Base-by-base conservation (phyloP, 23 red algal species). In the Rhodosorus marinus region DNA sequence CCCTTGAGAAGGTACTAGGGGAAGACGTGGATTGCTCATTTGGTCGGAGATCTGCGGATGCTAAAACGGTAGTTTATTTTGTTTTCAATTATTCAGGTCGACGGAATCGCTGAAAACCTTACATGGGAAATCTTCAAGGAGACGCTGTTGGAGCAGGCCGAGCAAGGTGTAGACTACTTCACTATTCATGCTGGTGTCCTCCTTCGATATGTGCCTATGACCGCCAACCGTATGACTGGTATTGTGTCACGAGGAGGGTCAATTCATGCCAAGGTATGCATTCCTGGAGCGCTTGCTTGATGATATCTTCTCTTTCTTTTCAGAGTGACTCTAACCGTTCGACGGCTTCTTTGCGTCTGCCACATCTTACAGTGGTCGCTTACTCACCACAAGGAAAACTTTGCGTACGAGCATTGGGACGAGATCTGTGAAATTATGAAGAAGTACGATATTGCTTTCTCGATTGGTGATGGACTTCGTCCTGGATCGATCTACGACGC, bases 321-420 rank as follows among this genome's bases (percentile, higher is more conserved):
- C n/a, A n/a, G n/a, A n/a, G n/a, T n/a, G n/a, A n/a, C n/a, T n/a
- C n/a, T n/a, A n/a, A n/a, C n/a, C n/a, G n/a, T n/a, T n/a, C n/a
- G n/a, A n/a, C n/a, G n/a, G n/a, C n/a, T n/a, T n/a, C n/a, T n/a
- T n/a, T n/a, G n/a, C n/a, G n/a, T n/a, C n/a, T n/a, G n/a, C n/a
- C n/a, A n/a, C n/a, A n/a, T n/a, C n/a, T n/a, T n/a, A n/a, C n/a
- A n/a, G 17, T 83, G 78, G 78, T 80, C 78, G 54, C 33, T 95
- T 1, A 72, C 88, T 15, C 88, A 95, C 55, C 88, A 82, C 51
- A 78, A 80, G 46, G 88, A 95, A 69, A 95, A 95, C 38, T 95
- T 95, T 80, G 88, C 88, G 5, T 95, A 95, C 38, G 78, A 84
- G 51, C 88, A 95, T 56, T 95, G 88, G 88, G 88, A 95, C 54